Base-by-base conservation (phyloP, 345 rosid species). In the Pistacia vera region DNA sequence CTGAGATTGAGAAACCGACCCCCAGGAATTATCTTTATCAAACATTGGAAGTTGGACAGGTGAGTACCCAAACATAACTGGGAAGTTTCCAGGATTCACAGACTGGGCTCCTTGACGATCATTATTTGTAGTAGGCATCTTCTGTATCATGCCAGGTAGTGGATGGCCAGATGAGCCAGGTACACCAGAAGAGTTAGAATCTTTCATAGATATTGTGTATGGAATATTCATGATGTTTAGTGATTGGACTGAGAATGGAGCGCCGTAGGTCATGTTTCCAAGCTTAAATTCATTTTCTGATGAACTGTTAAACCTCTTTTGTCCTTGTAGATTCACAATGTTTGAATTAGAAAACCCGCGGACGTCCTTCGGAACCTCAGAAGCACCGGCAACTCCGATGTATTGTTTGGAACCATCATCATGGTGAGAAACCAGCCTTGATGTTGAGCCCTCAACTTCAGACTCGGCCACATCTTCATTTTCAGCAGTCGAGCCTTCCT, bases 401-500 rank as follows among this genome's bases (percentile, higher is more conserved):
- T 70, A 80, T 60, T 51, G 81, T 72, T 87, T 93, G 75, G 90
- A 64, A 67, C 84, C 83, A 80, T 87, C 83, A 78, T 82, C 90
- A 72, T 82, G 85, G 61, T 76, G 84, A 59, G 84, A 77, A 69
- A 71, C 78, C 65, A 82, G 36, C 82, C 85, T 85, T 56, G 97
- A 89, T 66, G 92, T 86, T 49, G 92, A 92, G 80, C 92, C 97
- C n/a, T 90, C 98, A 36, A 87, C 92, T 84, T 91, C 98, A 72
- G 97, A 93, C 79, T 94, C 99, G 1, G 98, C 98, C 76, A 94
- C 95, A 78, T 90, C 97, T 87, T 96, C 98, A 73, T 94, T 90
- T 75, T 96, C 97, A 74, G 97, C 98, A 72, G 94, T 86, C 41
- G 97, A 92, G 68, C 93, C 95, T 77, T 96, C 98, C 66, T 90